phyloP scores from a whole-genome alignment of 1,284 basidiomycete genomes.

The Rhodotorula sp. region DNA sequence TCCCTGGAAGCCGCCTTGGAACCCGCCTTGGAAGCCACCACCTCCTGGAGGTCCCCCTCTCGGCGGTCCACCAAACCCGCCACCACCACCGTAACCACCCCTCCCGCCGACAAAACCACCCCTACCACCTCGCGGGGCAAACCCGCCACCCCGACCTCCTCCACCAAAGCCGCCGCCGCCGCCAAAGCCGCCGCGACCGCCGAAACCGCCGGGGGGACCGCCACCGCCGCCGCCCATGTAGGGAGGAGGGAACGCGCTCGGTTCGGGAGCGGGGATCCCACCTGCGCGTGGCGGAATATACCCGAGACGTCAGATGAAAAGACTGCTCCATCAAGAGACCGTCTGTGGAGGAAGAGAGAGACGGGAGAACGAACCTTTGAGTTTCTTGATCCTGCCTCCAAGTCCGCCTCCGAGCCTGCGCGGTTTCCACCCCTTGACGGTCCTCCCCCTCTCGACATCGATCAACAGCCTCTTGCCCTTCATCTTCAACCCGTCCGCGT shows the following conservation, averaged over 20 bases:
- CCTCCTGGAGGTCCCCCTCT: not conserved
- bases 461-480: conserved; percentile 93
- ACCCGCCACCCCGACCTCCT: conserved; percentile 65
- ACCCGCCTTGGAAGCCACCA: conserved; percentile 1
- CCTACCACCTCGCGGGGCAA: conserved; percentile 7
- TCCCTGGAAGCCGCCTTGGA: conserved; percentile 5
- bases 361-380: conserved; percentile 50
- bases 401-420: conserved; percentile 90
- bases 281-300: conserved; percentile 39
- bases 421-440: conserved; percentile 98
- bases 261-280: conserved; percentile 47
- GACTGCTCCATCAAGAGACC: not conserved
- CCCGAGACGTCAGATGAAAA: conserved; percentile 19
- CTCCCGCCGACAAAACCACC: not conserved
- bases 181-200: conserved; percentile 56
- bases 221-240: conserved; percentile 35
- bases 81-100: not conserved
- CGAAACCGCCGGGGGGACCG: conserved; percentile 52
- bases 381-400: conserved; percentile 88
- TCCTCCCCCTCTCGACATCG: conserved; percentile 96
- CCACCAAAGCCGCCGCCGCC: conserved; percentile 46
- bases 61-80: not conserved
- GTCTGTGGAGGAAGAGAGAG: conserved; percentile 23
- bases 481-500: conserved; percentile 95
- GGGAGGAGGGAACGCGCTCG: conserved; percentile 51